A percentile compares a stretch with the other conserved stretches of the same genome.
Conservation (phyloP, 1,139 yeast genomes). For the Geotrichum aggregatum region DNA sequence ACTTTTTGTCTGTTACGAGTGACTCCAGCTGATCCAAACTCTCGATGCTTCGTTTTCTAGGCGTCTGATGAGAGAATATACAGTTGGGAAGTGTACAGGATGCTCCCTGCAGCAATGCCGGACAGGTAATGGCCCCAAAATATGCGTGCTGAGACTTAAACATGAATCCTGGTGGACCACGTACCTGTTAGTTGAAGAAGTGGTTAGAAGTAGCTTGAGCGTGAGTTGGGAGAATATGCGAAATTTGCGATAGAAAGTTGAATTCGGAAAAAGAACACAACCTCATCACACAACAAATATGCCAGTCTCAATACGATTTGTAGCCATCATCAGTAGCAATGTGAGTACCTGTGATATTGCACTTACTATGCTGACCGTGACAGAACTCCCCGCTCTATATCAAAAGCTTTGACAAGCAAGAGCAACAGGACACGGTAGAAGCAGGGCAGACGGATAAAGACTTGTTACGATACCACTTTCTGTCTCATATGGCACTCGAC, state of each 20-base stretch:
- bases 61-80: constrained; percentile 29
- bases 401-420: constrained; percentile 25
- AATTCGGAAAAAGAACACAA: not conserved
- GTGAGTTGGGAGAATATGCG: not conserved
- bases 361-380: not conserved
- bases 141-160: constrained; percentile 22
- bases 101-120: constrained; percentile 23
- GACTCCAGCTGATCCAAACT: not conserved
- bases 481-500: constrained; percentile 45
- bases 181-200: too few relatives aligned
- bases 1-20: not conserved
- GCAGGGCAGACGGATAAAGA: constrained; percentile 24
- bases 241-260: not conserved
- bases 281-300: constrained; percentile 22
- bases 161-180: constrained; percentile 22
- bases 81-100: constrained; percentile 33
- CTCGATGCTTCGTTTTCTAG: not conserved
- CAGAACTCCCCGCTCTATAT: constrained; percentile 35
- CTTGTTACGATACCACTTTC: constrained; percentile 37
- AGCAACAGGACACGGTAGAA: constrained; percentile 16
- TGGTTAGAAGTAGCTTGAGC: not conserved
- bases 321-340: constrained; percentile 34
- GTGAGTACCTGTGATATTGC: constrained; percentile 24
- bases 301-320: constrained; percentile 32
- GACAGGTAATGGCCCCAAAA: constrained; percentile 30